Evolutionary conservation across 2,329 filamentous ascomycete genomes (phyloP), one percentile per base, ranked within the genome.

Genomic region (Lasiodiplodia citricola): DNA sequence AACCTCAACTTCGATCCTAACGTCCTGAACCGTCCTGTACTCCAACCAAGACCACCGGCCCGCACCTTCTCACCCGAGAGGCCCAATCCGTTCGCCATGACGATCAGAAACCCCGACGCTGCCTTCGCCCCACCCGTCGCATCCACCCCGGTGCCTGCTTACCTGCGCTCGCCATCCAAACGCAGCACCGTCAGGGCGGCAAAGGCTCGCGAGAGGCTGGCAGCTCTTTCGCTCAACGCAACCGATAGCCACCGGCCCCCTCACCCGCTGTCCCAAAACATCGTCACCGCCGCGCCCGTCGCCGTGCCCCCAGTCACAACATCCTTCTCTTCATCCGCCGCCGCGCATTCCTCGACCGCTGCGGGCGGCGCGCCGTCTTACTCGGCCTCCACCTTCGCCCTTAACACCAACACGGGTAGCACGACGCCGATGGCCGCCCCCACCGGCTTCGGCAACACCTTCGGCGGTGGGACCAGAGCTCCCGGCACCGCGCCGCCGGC

Each of bases 81-180:
- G 16, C 66, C 23, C 2, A 68, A 68, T 25, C 67, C 67, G 4
- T 57, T 68, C 69, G 14, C 70, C 68, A 7, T 77, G 77, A 57
- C 77, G 71, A 75, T 72, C 75, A 11, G 72, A 71, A 28, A 80
- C 74, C 7, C 75, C 73, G 18, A 72, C 73, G 68, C 73, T 71
- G 5, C 70, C 71, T 13, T 18, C 5, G 38, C 16, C 25, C 57
- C 60, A 13, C 23, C 44, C 3, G 51, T 65, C 11, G 70, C 68
- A 1, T 72, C 72, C 6, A 74, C 75, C 0, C 73, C 73, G 0
- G 41, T 73, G 2, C 74, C 74, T 2, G 80, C 80, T 0, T 85
- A 85, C 66, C 78, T 85, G 67, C 81, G 83, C 50, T 84, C 83
- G 37, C 83, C 83, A 0, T 82, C 80, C 52, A 82, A 81, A 68